Base-by-base conservation (phyloP, 305 asterid genomes). In the Nicotiana rustica region DNA sequence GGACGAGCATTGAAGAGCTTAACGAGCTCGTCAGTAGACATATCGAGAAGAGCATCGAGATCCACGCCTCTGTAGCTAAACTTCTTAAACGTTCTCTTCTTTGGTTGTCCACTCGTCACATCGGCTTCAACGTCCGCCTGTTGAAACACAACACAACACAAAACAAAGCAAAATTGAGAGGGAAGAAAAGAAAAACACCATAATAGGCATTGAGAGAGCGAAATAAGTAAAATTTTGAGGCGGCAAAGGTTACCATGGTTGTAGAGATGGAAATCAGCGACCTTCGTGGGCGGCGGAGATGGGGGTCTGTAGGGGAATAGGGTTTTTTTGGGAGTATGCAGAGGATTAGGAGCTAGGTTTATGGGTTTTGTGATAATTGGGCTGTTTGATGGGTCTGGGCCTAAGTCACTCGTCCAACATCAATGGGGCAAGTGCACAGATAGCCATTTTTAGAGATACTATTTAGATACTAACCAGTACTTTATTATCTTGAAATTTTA, bases 71-170 rank as follows among this genome's bases (percentile, higher is more conserved):
- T 88, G 92, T 89, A 95, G 85, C 94, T 92, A 84, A 95, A 92
- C 95, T 95, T 95, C 95, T 95, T 93, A 82, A 95, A 95, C 83
- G 97, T 92, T 80, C 98, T 93, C 92, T 93, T 95, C 93, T 91
- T 95, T 10, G 95, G 92, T 88, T 86, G 93, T 9, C 91, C 95
- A 0, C 91, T 78, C 64, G 95, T 86, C 13, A 91, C 91, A 67
- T 90, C 97, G 3, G 88, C 56, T 56, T 95, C 94, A 2, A 89
- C 92, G 47, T 93, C 98, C 88, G 97, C 97, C 98, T 94, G 83
- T 33, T 31, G 0, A 41, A 41, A 41, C 49, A 41, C 49, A 41
- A 41, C 47, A 36, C 61, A 67, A 44, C 18, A 25, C 25, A 70
- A 4, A 59, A 41, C 8, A 85, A 19, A 79, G 41, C 55, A 9